Evolutionary conservation across 148 eudicot species (phyloP), one percentile per base, ranked within the genome.

Genomic region (Camellia lanceoleosa): DNA sequence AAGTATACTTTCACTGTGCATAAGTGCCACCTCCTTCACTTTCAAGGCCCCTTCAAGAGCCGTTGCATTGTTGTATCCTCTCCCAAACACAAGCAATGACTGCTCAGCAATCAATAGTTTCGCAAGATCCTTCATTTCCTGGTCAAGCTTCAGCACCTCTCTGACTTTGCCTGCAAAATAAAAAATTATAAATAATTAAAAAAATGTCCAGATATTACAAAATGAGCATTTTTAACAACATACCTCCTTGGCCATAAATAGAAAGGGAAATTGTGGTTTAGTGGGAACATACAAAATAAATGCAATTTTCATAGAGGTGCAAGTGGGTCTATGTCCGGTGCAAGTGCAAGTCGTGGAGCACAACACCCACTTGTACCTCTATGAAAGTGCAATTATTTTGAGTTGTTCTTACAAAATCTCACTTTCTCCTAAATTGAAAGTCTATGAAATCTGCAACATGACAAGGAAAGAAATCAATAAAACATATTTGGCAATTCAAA

Each of bases 1-100:
- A 82, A 97, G 99, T 80, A 97, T 97, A 78, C 98, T 97, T 87
- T 97, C 99, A 82, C 99, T 94, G 84, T 97, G 99, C 98, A 97
- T 97, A 64, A 97, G 89, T 63, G 99, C 86, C 46, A 97, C 99
- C 85, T 97, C 98, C 84, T 97, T 97, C 58, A 97, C 98, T 88
- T 97, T 97, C 82, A 94, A 82, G 55, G 98, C 99, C 78, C 99
- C 98, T 88, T 97, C 99, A 62, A 97, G 85, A 55, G 98, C 98
- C 58, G 99, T 94, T 68, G 99, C 98, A 89, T 91, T 92, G 82
- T 97, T 97, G 82, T 92, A 97, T 56, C 99, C 98, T 90, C 99
- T 92, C 78, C 98, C 99, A 67, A 97, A 97, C 55, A 92, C 97
- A 68, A 96, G 95, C 74, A 96, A 97, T 6, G 99, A 97, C 70